Base-by-base conservation (phyloP, 805 yeast species). In the Wickerhamiella sergipiensis region DNA sequence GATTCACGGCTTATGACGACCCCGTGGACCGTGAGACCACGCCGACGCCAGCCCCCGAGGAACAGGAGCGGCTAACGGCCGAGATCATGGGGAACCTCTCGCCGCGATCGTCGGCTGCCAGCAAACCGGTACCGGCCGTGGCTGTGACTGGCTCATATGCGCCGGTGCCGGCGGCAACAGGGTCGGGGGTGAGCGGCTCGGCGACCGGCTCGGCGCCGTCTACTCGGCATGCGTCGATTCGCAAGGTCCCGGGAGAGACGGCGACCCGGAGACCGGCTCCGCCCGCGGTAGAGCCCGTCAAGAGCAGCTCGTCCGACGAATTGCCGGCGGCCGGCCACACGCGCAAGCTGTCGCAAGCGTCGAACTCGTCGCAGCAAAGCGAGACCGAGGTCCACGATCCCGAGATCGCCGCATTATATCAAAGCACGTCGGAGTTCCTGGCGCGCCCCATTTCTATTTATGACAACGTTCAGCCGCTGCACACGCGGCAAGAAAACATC, bases 391-490 rank as follows among this genome's bases (percentile, higher is more conserved):
- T 49, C 7, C 42, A 40, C 0, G 67, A 64, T 47, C 58, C 61
- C 1, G 66, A 61, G 24, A 52, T 65, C n/a, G 61, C 62, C 22
- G 68, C 57, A 33, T 52, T 65, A 45, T 65, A 65, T 53, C 57
- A 57, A 36, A 62, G 62, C 48, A 56, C 66, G 9, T 50, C 58
- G 6, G 58, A 58, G 42, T 63, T 59, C 47, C 50, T 65, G 40
- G 50, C 55, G 17, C 56, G 65, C 7, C 64, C 67, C 5, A 55
- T 60, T 15, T 57, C 64, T n/a, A 55, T 59, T 17, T 59, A 60
- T 46, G 58, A 58, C 31, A 53, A 51, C 12, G 46, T 48, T 5
- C 22, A 56, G 49, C 58, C 55, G 18, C 46, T 53, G 44, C 47
- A 45, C 24, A n/a, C 50, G 43, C 31, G 45, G 12, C 45, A 50